Conservation (phyloP, 495 filamentous ascomycete species). For the Penicillium cinerascens region DNA sequence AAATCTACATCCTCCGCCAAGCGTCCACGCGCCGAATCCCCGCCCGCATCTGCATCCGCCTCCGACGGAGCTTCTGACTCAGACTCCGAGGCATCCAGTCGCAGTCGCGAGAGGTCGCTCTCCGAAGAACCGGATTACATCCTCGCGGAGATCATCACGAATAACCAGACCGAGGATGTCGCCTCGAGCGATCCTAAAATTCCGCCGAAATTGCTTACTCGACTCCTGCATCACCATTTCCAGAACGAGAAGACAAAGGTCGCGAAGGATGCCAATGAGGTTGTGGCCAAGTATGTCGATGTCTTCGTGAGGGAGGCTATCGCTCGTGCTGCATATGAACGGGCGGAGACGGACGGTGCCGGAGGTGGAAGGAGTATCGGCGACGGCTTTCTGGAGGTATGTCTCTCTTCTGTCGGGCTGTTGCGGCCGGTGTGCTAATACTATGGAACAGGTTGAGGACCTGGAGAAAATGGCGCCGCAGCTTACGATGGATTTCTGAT, state of each 20-base stretch:
- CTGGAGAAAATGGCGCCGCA: slow-evolving; percentile 89
- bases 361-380: slow-evolving; percentile 28
- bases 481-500: slow-evolving; percentile 79
- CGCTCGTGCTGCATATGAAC: slow-evolving; percentile 72
- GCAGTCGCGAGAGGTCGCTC: slow-evolving; percentile 19
- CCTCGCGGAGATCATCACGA: slow-evolving; percentile 44
- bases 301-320: slow-evolving; percentile 91
- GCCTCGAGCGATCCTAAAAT: slow-evolving; percentile 52
- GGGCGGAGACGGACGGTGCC: slow-evolving; percentile 40
- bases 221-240: slow-evolving; percentile 76
- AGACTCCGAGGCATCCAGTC: slow-evolving; percentile 17
- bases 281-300: slow-evolving; percentile 84
- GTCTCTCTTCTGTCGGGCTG: slow-evolving; percentile 31
- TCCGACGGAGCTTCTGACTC: slow-evolving; percentile 23
- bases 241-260: slow-evolving; percentile 66
- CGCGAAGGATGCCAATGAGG: slow-evolving; percentile 70
- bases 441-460: slow-evolving; percentile 51
- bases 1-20: slow-evolving; percentile 14
- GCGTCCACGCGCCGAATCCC: slow-evolving; percentile 11
- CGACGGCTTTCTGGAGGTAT: slow-evolving; percentile 72
- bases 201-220: slow-evolving; percentile 68
- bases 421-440: slow-evolving; percentile 8
- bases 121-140: slow-evolving; percentile 41
- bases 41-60: slow-evolving; percentile 6
- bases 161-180: slow-evolving; percentile 28